Evolutionary conservation across 371 early-diverging fungal species (phyloP).

Genomic region (Gilbertella persicaria): DNA sequence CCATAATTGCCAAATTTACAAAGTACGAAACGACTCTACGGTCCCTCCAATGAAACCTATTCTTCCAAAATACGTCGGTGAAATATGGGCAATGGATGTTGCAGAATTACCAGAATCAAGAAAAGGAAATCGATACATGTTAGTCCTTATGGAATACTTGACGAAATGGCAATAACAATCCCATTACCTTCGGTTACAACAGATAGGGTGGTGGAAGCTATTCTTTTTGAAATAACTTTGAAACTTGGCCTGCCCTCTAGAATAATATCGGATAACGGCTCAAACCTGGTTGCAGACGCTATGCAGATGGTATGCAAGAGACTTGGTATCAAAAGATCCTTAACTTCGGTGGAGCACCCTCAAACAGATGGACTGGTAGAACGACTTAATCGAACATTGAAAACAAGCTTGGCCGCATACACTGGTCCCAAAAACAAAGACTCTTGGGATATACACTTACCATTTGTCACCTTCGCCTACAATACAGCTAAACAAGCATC

Average conservation of each 20-base stretch:
- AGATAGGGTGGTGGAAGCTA: not conserved
- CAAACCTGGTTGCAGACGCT: slow-evolving; percentile 11
- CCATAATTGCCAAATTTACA: slow-evolving; percentile 5
- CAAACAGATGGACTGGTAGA: slow-evolving; percentile 22
- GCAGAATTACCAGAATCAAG: slow-evolving; percentile 16
- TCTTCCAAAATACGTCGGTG: not conserved
- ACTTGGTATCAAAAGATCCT: slow-evolving; percentile 6
- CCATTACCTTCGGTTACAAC: slow-evolving; percentile 8
- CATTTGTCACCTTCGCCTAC: slow-evolving; percentile 19
- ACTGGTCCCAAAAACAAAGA: slow-evolving; percentile 5
- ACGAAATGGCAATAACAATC: slow-evolving; percentile 16
- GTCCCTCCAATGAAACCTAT: slow-evolving; percentile 9
- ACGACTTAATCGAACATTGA: slow-evolving; percentile 20
- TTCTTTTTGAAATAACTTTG: slow-evolving; percentile 3
- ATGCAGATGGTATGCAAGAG: slow-evolving; percentile 10
- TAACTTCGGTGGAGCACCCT: slow-evolving; percentile 21
- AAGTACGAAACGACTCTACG: slow-evolving; percentile 5
- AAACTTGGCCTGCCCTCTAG: not conserved
- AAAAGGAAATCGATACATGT: slow-evolving; percentile 16
- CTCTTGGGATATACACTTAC: slow-evolving; percentile 12
- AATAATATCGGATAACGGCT: slow-evolving; percentile 17
- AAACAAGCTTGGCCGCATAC: slow-evolving; percentile 9
- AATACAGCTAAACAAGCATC: slow-evolving; percentile 22
- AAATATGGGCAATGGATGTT: slow-evolving; percentile 27
- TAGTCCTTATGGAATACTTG: slow-evolving; percentile 24